Evolutionary conservation across 345 rosid species (phyloP), one percentile per base, ranked within the genome.

Genomic region (Mangifera indica): DNA sequence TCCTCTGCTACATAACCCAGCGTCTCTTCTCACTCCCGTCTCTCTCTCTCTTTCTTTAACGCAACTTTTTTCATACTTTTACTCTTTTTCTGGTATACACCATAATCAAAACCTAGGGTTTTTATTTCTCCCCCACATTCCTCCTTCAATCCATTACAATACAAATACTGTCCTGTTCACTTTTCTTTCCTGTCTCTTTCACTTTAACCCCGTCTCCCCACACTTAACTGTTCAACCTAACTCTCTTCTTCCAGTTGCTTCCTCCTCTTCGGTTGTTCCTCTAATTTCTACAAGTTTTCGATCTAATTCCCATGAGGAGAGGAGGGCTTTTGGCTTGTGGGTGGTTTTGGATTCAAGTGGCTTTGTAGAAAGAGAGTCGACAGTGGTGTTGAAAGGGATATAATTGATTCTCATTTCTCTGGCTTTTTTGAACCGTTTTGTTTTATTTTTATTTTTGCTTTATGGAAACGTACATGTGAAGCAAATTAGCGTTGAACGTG

Each of bases 401-500:
- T 24, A 18, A 66, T 70, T 65, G 59, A 25, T 48, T n/a, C 54
- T 22, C 74, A 65, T 53, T 77, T 61, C 51, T 58, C 40, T 46
- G 44, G 20, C 72, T 73, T 49, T 63, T 68, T 14, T 60, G 34
- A n/a, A 17, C 6, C 22, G 22, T 69, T 25, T 60, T 37, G 1
- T 37, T 37, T 37, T 37, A 5, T 3, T 34, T 37, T 29, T 29
- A 29, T 29, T 37, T 69, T 52, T 40, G 72, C 59, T 78, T 81
- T 78, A n/a, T 15, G 74, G 73, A 81, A 77, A 80, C 95, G 76
- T 87, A 81, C 66, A 56, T 61, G 81, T 83, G 89, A 89, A 86
- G 95, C 80, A 82, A 82, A 78, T 79, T 75, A 62, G 76, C 77
- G 75, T 66, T 82, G 87, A 85, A 83, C 80, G 82, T 84, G 88